Evolutionary conservation across 306 rosid species (phyloP), one percentile per base, ranked within the genome.

Genomic region (Rubus parviflorus): DNA sequence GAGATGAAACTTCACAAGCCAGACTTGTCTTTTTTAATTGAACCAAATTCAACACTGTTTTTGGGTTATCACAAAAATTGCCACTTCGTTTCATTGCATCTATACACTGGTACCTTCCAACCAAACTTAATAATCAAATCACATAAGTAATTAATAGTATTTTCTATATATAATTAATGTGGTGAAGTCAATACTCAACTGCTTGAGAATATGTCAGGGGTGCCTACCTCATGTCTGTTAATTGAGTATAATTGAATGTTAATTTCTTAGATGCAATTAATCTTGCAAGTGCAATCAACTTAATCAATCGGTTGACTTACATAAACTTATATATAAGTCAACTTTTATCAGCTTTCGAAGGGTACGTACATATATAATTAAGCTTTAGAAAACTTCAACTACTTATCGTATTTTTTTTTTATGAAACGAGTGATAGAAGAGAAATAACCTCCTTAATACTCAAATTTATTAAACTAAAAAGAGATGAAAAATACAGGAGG

Each of bases 381-480:
- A 17, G 40, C 16, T 41, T 20, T 41, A 43, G 25, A 74, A 58
- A 60, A 23, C 19, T 57, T 8, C 2, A 3, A 4, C 7, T 58
- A 60, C 77, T 73, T 72, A 72, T 72, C 20, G 41, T 37, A 49
- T 17, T n/a, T n/a, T n/a, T n/a, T n/a, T n/a, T n/a, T n/a, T n/a
- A n/a, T n/a, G n/a, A n/a, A n/a, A n/a, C n/a, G n/a, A n/a, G n/a
- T n/a, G n/a, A n/a, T n/a, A n/a, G n/a, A n/a, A n/a, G n/a, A n/a
- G n/a, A n/a, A n/a, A n/a, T n/a, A n/a, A n/a, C n/a, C n/a, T n/a
- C n/a, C n/a, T n/a, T n/a, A n/a, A n/a, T n/a, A n/a, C n/a, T n/a
- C n/a, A n/a, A n/a, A n/a, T n/a, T n/a, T n/a, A n/a, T n/a, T n/a
- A n/a, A n/a, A n/a, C n/a, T n/a, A n/a, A n/a, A n/a, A n/a, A n/a